Percentiles rank a stretch among this genome's conserved stretches.
These are phyloP conservation scores for Sequoia sempervirens DNA, from an alignment of 75 land plant species.

Conservation along the genomic window DNA sequence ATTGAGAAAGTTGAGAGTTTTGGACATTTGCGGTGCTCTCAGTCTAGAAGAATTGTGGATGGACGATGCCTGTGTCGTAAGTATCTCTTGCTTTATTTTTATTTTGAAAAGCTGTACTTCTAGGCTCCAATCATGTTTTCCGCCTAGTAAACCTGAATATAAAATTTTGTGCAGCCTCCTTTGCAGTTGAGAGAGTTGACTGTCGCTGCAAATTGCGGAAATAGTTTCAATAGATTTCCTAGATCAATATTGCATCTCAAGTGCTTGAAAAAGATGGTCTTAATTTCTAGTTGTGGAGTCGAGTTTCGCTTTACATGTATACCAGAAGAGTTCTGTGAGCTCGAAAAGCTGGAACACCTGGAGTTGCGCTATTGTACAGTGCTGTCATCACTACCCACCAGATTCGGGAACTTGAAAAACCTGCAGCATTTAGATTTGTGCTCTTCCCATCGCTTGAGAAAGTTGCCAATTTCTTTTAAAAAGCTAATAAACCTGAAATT, in stretches of 20 bases:
- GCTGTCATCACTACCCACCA: neutral
- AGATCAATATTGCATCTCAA: no score
- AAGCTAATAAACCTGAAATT: neutral
- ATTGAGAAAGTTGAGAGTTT: neutral
- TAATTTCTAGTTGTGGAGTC: no score
- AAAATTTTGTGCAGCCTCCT: no score
- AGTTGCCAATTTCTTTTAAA: neutral
- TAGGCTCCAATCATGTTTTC: neutral
- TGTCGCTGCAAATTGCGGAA: no score
- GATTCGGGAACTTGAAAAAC: neutral
- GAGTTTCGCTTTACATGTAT: no score
- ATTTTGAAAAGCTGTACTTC: neutral
- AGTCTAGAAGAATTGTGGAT: neutral
- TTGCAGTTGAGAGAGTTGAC: no score
- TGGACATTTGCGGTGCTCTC: neutral
- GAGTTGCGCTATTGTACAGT: neutral
- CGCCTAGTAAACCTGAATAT: neutral
- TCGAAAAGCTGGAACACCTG: no score
- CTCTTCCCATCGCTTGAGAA: neutral
- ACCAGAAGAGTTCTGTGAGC: neutral
- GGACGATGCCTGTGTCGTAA: neutral
- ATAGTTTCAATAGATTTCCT: no score
- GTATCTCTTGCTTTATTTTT: neutral
- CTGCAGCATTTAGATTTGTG: neutral
- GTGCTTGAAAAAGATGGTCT: no score